phyloP scores from a whole-genome alignment of 148 eudicot species.

The Persicaria tinctoria region DNA sequence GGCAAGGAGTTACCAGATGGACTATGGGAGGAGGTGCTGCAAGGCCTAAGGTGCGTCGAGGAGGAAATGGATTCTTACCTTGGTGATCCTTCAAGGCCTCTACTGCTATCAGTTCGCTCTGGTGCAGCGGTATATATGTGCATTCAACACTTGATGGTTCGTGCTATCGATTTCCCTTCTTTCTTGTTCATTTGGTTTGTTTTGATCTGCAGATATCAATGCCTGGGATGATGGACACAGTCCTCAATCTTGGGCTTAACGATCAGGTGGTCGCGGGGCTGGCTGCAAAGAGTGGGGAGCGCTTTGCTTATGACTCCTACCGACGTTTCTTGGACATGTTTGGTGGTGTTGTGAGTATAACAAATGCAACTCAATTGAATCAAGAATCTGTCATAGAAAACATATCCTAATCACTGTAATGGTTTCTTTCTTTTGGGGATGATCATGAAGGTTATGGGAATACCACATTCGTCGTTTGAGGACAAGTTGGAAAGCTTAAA shows the following conservation, averaged over 20 bases:
- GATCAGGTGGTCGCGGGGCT: conserved; percentile 85
- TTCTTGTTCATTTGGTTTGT: neutral
- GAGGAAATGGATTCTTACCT: conserved; percentile 79
- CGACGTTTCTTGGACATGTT: conserved; percentile 98
- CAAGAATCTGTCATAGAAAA: neutral
- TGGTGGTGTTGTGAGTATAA: conserved; percentile 71
- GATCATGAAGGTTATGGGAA: conserved; percentile 68
- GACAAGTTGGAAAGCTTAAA: conserved; percentile 74
- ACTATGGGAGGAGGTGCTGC: conserved; percentile 77
- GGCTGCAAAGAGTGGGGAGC: conserved; percentile 88
- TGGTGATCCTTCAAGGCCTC: conserved; percentile 89
- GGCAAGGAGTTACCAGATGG: conserved; percentile 59
- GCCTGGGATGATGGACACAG: conserved; percentile 99
- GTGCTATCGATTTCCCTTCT: neutral
- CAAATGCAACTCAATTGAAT: neutral
- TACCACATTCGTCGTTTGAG: conserved; percentile 75
- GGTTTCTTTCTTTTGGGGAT: neutral
- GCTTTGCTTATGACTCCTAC: conserved; percentile 93
- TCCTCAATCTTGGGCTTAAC: conserved; percentile 94
- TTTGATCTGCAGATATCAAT: conserved; percentile 60
- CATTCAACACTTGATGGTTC: neutral
- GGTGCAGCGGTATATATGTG: conserved; percentile 68
- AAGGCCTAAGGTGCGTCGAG: conserved; percentile 53
- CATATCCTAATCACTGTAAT: neutral
- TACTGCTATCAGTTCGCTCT: conserved; percentile 92